phyloP scores from a whole-genome alignment of 2,329 filamentous ascomycete genomes.

The Fusarium tjaetaba region DNA sequence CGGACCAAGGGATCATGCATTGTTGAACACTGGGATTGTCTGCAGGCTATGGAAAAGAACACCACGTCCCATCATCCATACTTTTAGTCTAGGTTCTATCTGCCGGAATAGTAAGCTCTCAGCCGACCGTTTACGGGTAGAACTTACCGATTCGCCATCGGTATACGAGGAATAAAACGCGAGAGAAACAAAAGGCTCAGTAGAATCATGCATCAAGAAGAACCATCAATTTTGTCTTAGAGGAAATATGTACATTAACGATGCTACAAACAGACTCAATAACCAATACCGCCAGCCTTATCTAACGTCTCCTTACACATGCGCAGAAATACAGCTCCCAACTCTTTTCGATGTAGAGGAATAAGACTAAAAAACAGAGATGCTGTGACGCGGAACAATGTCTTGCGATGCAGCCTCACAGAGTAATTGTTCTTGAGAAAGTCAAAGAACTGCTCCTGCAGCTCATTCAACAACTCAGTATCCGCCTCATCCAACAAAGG shows the following conservation, averaged over 20 bases:
- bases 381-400: neutral
- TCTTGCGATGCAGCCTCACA: neutral
- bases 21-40: too few species aligned
- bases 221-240: rapidly evolving
- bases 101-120: too few species aligned
- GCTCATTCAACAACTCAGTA: neutral
- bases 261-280: rapidly evolving
- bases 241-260: neutral
- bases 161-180: too few species aligned
- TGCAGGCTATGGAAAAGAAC: too few species aligned
- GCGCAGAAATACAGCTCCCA: neutral
- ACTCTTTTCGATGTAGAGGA: neutral
- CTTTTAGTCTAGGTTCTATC: too few species aligned
- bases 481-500: neutral
- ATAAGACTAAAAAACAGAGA: neutral
- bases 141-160: too few species aligned
- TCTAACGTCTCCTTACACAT: neutral
- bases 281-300: neutral
- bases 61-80: too few species aligned
- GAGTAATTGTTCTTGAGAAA: neutral
- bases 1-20: too few species aligned
- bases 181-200: neutral
- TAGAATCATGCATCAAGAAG: rapidly evolving
- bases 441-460: neutral
- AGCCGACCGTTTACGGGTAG: too few species aligned